Percentiles rank a stretch among this genome's conserved stretches.
phyloP scores from a whole-genome alignment of 2,329 filamentous ascomycete species.

The Botrytis byssoidea region DNA sequence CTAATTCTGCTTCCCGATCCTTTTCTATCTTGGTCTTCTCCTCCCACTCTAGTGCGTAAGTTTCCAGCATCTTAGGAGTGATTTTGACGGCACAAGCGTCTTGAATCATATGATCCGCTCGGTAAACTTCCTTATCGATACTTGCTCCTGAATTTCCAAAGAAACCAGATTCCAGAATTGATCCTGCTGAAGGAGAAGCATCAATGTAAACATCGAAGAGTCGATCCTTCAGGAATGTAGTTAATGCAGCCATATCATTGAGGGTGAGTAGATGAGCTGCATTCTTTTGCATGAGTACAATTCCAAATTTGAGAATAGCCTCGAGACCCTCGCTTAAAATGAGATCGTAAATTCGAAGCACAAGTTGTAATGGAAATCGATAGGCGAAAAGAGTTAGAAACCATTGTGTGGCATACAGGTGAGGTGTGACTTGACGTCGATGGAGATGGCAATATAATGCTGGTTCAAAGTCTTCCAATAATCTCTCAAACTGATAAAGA shows the following conservation, averaged over 20 bases:
- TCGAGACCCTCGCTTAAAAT: slow-evolving; percentile 91
- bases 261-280: slow-evolving; percentile 72
- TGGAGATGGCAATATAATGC: slow-evolving; percentile 93
- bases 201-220: slow-evolving; percentile 98
- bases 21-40: slow-evolving; percentile 82
- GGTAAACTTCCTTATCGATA: slow-evolving; percentile 92
- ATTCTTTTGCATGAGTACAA: slow-evolving; percentile 97
- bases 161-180: slow-evolving; percentile 93
- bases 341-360: slow-evolving; percentile 93
- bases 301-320: slow-evolving; percentile 90
- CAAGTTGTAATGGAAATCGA: slow-evolving; percentile 91
- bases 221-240: slow-evolving; percentile 87
- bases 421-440: slow-evolving; percentile 80
- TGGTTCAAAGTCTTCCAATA: slow-evolving; percentile 91
- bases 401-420: slow-evolving; percentile 97
- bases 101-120: slow-evolving; percentile 87
- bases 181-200: slow-evolving; percentile 85
- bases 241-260: slow-evolving; percentile 87
- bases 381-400: slow-evolving; percentile 98
- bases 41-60: slow-evolving; percentile 86
- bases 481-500: slow-evolving; percentile 90
- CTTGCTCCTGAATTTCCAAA: slow-evolving; percentile 90
- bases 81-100: slow-evolving; percentile 89
- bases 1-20: slow-evolving; percentile 78
- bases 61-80: slow-evolving; percentile 75